phyloP scores from a whole-genome alignment of 495 filamentous ascomycete species.

The Xylaria castorea region DNA sequence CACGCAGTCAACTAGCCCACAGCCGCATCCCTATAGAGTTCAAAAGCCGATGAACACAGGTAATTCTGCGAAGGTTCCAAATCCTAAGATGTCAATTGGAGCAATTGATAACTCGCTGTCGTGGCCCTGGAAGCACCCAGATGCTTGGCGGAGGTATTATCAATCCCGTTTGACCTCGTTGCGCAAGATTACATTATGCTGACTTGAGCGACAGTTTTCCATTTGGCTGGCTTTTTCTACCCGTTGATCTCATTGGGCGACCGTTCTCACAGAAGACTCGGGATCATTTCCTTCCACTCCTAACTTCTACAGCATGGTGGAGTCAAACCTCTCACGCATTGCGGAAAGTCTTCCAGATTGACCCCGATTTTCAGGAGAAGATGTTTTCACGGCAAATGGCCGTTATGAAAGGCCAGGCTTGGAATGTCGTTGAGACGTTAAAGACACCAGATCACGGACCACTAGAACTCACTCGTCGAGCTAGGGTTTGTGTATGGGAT shows the following conservation, averaged over 20 bases:
- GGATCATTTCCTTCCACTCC: constrained; percentile 89
- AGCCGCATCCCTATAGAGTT: constrained; percentile 72
- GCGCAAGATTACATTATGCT: constrained; percentile 26
- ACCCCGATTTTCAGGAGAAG: constrained; percentile 94
- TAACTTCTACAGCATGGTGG: constrained; percentile 97
- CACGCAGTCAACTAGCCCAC: constrained; percentile 51
- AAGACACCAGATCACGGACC: constrained; percentile 92
- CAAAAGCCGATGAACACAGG: constrained; percentile 85
- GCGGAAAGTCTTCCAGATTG: constrained; percentile 83
- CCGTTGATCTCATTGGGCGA: constrained; percentile 93
- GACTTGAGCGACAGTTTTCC: constrained; percentile 70
- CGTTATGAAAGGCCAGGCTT: constrained; percentile 98
- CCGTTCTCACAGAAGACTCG: constrained; percentile 93
- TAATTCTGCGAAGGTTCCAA: constrained; percentile 57
- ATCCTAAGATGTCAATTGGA: constrained; percentile 76
- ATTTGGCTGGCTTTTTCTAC: constrained; percentile 97
- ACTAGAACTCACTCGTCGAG: constrained; percentile 86
- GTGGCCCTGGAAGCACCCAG: constrained; percentile 99
- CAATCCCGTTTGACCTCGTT: neutral
- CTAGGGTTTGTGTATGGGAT: constrained; percentile 96
- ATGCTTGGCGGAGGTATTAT: constrained; percentile 72
- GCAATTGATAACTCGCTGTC: constrained; percentile 98
- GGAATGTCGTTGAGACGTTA: constrained; percentile 97
- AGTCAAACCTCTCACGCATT: constrained; percentile 88
- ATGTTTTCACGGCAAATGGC: constrained; percentile 98